Evolutionary conservation across 2,329 filamentous ascomycete genomes (phyloP), one percentile per base, ranked within the genome.

Genomic region (Ceratocystis destructans): DNA sequence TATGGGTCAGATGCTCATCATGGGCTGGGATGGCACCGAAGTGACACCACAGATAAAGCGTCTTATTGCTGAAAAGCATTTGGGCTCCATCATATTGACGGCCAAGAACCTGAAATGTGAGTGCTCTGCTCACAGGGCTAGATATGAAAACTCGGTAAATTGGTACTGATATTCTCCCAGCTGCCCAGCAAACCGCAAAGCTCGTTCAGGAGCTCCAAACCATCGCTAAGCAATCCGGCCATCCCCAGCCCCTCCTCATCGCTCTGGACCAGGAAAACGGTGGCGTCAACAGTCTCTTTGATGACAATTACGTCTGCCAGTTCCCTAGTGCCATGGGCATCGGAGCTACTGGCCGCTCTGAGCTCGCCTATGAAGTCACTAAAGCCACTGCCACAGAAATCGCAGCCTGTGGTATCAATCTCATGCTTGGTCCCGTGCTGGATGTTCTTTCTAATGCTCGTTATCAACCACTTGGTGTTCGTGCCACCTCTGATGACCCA

Each of bases 251-350:
- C 1, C 78, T 99, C 20, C 80, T 95, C 65, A 96, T 99, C 71
- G 92, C 89, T 48, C 79, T 97, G 46, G 94, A 97, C 73, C 94
- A 99, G 74, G 94, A 99, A 75, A 97, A 99, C 84, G 94, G 94
- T 70, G 92, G 93, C 2, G 93, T 96, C 74, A 97, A 96, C 78
- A 96, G 90, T 76, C 82, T 97, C 1, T 96, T 95, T 72, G 93
- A 97, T 74, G 91, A 96, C 71, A 90, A 94, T 72, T 94, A 92
- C 74, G 93, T 97, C 71, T 91, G 90, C 70, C 94, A 97, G 74
- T 99, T 96, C 71, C 94, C 94, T 7, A 96, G 92, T 72, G 89
- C 93, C 69, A 97, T 99, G 93, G 93, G 92, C 12, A 82, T 96
- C 68, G 91, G 93, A n/a, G 94, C 94, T 25, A 91, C 92, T 3